Percentiles rank a stretch among this genome's conserved stretches.
Evolutionary conservation across 257 asterid genomes (phyloP).

Genomic region (Striga asiatica): DNA sequence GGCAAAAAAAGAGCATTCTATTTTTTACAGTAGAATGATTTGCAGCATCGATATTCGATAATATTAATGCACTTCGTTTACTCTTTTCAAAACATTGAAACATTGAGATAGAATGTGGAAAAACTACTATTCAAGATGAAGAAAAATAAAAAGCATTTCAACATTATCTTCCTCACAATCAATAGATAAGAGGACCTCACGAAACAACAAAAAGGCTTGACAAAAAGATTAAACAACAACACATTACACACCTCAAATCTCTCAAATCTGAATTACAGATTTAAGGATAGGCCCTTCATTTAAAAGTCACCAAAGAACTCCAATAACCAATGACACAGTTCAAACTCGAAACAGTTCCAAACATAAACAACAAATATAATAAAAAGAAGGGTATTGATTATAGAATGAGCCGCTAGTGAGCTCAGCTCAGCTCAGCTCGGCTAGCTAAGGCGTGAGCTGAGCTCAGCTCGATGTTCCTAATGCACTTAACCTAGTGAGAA

Average conservation of each 20-base stretch:
- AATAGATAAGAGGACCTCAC: no score
- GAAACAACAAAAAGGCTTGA: no score
- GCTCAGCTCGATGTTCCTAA: no score
- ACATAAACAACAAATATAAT: neutral
- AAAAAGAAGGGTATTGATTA: neutral
- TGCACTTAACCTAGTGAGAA: neutral
- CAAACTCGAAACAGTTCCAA: neutral
- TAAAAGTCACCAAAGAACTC: neutral
- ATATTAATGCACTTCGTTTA: neutral
- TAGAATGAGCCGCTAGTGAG: neutral
- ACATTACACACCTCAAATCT: neutral
- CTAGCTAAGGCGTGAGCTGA: no score
- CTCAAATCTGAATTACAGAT: neutral
- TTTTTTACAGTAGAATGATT: neutral
- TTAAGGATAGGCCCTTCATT: constrained; percentile 1
- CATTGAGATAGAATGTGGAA: neutral
- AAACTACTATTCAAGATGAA: neutral
- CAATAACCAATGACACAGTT: neutral
- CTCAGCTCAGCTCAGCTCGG: no score
- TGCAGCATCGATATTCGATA: neutral
- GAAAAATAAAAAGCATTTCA: neutral
- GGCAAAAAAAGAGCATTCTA: neutral
- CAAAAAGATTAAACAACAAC: neutral
- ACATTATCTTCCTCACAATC: neutral
- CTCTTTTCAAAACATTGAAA: neutral